phyloP scores from a whole-genome alignment of 2,329 filamentous ascomycete species.

The Scorias spongiosa region DNA sequence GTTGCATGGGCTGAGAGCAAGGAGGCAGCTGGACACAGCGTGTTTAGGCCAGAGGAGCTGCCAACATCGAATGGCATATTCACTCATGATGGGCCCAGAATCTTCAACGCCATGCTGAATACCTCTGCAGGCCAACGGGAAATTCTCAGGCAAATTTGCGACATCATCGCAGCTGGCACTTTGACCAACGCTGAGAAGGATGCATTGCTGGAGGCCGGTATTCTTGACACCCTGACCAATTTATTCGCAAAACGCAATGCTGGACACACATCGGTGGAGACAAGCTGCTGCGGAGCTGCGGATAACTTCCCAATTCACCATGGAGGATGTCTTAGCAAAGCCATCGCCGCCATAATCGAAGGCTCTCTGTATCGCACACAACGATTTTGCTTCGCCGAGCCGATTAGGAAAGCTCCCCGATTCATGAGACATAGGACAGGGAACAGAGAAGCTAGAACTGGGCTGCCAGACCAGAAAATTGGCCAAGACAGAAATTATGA shows the following conservation, averaged over 20 bases:
- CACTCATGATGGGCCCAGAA: neutral
- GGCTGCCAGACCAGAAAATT: constrained; percentile 7
- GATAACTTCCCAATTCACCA: constrained; percentile 21
- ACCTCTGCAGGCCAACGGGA: neutral
- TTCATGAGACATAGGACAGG: neutral
- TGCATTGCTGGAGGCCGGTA: neutral
- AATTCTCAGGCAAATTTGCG: neutral
- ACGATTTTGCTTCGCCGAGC: constrained; percentile 34
- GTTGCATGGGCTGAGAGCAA: constrained; percentile 36
- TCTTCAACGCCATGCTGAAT: neutral
- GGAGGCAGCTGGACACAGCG: constrained; percentile 12
- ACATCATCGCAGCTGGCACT: neutral
- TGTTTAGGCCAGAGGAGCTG: neutral
- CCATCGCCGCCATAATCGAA: constrained; percentile 60
- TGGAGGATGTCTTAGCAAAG: constrained; percentile 58
- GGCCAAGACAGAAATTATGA: constrained; percentile 11
- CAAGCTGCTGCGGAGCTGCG: neutral
- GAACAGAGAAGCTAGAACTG: neutral
- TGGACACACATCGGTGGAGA: neutral
- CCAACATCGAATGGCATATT: neutral
- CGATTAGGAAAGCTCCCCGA: constrained; percentile 21
- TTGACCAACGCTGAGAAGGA: neutral
- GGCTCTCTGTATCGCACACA: constrained; percentile 67
- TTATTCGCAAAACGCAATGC: neutral
- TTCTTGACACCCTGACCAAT: neutral